Conservation (phyloP, 1,284 basidiomycete species). For the Earliella scabrosa region DNA sequence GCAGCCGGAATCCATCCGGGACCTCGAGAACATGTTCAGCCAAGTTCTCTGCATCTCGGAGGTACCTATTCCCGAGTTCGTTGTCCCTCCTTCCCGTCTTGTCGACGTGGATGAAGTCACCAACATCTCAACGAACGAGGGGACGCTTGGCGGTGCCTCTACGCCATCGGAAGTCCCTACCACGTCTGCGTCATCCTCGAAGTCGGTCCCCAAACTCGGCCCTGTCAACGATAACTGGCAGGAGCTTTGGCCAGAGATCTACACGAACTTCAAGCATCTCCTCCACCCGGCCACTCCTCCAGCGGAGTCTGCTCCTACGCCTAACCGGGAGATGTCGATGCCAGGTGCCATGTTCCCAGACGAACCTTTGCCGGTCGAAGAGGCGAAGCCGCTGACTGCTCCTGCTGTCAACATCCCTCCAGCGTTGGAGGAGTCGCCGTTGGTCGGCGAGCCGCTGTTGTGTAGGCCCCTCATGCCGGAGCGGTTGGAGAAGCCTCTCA, state of each 20-base stretch:
- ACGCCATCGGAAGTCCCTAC: conserved; percentile 27
- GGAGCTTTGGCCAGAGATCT: conserved; percentile 37
- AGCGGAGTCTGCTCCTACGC: not conserved
- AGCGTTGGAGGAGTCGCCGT: conserved; percentile 31
- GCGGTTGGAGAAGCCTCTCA: conserved; percentile 7
- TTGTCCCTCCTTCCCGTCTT: conserved; percentile 2
- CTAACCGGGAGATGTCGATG: conserved; percentile 17
- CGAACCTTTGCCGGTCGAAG: conserved; percentile 13
- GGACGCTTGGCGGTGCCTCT: conserved; percentile 16
- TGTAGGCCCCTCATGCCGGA: conserved; percentile 27
- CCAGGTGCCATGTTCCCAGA: conserved; percentile 28
- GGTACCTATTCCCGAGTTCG: not conserved
- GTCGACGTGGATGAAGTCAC: conserved; percentile 19
- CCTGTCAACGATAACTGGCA: conserved; percentile 33
- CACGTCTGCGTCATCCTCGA: conserved; percentile 13
- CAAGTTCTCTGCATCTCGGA: not conserved
- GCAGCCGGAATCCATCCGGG: not conserved
- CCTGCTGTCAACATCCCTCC: not conserved
- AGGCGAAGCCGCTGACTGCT: not conserved
- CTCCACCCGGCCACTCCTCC: conserved; percentile 28
- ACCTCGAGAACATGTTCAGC: not conserved
- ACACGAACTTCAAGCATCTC: conserved; percentile 34
- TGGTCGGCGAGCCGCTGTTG: conserved; percentile 37
- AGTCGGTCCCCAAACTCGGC: conserved; percentile 29
- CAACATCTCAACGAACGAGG: not conserved